Evolutionary conservation across 2,329 filamentous ascomycete genomes (phyloP).

Genomic region (Penicillium expansum): DNA sequence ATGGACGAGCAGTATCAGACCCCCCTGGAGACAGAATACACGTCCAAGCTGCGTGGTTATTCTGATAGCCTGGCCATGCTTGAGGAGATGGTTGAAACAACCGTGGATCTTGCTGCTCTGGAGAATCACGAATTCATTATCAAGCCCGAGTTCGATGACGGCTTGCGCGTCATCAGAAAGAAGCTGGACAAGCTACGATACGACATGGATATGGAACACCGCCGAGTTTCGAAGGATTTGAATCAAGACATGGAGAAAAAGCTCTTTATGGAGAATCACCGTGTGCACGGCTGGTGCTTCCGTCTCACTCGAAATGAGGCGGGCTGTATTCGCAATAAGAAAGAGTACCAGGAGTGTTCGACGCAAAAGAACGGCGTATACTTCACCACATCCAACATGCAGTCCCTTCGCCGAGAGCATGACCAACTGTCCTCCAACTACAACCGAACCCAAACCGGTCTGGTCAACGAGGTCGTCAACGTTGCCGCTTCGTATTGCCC

Average conservation of each 20-base stretch:
- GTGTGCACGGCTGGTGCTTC: conserved; percentile 95
- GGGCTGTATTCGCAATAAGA: conserved; percentile 87
- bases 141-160: conserved; percentile 95
- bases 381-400: conserved; percentile 84
- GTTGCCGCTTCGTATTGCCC: conserved; percentile 95
- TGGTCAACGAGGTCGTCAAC: conserved; percentile 87
- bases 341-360: conserved; percentile 86
- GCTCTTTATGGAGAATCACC: conserved; percentile 94
- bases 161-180: conserved; percentile 80
- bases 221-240: conserved; percentile 72
- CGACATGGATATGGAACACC: conserved; percentile 81
- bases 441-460: conserved; percentile 85
- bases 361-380: conserved; percentile 99
- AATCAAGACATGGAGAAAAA: conserved; percentile 97
- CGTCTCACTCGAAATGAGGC: conserved; percentile 87
- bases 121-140: conserved; percentile 99
- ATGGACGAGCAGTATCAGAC: conserved; percentile 95
- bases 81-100: conserved; percentile 98
- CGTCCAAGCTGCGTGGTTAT: conserved; percentile 72
- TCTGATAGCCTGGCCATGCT: conserved; percentile 78
- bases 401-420: conserved; percentile 79
- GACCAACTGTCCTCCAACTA: conserved; percentile 94
- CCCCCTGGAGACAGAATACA: conserved; percentile 83
- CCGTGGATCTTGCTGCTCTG: conserved; percentile 89
- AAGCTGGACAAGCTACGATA: conserved; percentile 80